A percentile compares a stretch with the other conserved stretches of the same genome.
phyloP scores from a whole-genome alignment of 2,329 filamentous ascomycete species.

The Raffaelea albimanens region DNA sequence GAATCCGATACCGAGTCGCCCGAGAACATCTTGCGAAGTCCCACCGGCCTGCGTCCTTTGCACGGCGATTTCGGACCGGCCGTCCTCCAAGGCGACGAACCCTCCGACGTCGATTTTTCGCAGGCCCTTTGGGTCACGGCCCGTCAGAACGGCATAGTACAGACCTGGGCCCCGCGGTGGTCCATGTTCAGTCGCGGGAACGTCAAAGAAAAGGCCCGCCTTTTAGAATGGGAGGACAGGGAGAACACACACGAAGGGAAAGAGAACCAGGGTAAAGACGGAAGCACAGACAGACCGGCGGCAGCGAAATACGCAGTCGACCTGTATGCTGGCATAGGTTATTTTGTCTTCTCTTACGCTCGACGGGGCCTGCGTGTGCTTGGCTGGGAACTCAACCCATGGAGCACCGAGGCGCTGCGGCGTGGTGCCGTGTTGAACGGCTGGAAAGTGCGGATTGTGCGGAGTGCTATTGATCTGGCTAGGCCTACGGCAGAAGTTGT shows the following conservation, averaged over 20 bases:
- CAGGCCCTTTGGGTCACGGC: conserved; percentile 70
- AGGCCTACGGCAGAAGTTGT: conserved; percentile 27
- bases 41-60: conserved; percentile 59
- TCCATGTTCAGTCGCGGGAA: conserved; percentile 96
- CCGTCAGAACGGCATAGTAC: conserved; percentile 68
- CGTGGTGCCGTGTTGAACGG: conserved; percentile 64
- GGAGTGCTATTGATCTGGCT: conserved; percentile 26
- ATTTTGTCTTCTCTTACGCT: conserved; percentile 82
- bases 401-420: conserved; percentile 74
- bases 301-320: conserved; percentile 69
- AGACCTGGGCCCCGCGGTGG: conserved; percentile 80
- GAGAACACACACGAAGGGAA: neutral
- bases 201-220: conserved; percentile 73
- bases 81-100: conserved; percentile 7
- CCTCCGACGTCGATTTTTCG: conserved; percentile 45
- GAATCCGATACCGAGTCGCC: conserved; percentile 3
- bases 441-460: conserved; percentile 51
- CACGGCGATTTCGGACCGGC: conserved; percentile 63
- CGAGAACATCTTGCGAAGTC: conserved; percentile 66
- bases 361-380: conserved; percentile 62
- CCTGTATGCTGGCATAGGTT: conserved; percentile 87
- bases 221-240: conserved; percentile 44
- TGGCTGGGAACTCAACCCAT: conserved; percentile 85
- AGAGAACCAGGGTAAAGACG: no score
- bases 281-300: neutral